These are phyloP conservation scores for Eragrostis curvula DNA, from an alignment of 176 grass and related monocot species.

Conservation along the genomic window DNA sequence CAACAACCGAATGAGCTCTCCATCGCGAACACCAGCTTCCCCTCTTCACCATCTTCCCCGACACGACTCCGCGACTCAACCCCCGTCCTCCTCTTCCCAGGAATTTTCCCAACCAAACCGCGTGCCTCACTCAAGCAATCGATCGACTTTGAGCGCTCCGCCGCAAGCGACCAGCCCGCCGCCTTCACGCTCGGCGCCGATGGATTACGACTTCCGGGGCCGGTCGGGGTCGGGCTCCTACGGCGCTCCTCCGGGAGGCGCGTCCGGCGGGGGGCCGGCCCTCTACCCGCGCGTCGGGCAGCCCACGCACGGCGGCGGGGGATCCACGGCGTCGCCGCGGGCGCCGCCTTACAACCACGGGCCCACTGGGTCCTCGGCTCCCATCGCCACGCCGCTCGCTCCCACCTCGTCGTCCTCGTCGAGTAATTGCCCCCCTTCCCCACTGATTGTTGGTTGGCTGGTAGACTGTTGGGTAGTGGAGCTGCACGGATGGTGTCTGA, in stretches of 20 bases:
- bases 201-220: constrained; percentile 66
- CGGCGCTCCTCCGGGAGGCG: constrained; percentile 14
- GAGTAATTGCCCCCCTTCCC: constrained; percentile 28
- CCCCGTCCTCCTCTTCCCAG: not conserved
- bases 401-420: constrained; percentile 36
- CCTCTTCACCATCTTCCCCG: not conserved
- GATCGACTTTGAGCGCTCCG: not conserved
- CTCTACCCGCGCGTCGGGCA: constrained; percentile 51
- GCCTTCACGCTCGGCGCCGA: not conserved
- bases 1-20: not conserved
- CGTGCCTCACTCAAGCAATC: not conserved
- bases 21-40: not conserved
- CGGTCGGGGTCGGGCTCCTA: constrained; percentile 45
- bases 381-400: not conserved
- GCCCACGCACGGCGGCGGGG: constrained; percentile 24
- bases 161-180: not conserved
- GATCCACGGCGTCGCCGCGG: constrained; percentile 19
- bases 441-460: not conserved
- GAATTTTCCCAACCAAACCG: not conserved
- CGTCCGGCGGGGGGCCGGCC: constrained; percentile 27
- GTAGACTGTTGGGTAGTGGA: not conserved
- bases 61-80: not conserved
- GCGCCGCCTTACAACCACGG: constrained; percentile 54
- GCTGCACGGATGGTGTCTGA: not conserved
- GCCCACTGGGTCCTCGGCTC: constrained; percentile 1